These are phyloP conservation scores for Cadophora malorum DNA, from an alignment of 2,329 filamentous ascomycete genomes.

Conservation along the genomic window DNA sequence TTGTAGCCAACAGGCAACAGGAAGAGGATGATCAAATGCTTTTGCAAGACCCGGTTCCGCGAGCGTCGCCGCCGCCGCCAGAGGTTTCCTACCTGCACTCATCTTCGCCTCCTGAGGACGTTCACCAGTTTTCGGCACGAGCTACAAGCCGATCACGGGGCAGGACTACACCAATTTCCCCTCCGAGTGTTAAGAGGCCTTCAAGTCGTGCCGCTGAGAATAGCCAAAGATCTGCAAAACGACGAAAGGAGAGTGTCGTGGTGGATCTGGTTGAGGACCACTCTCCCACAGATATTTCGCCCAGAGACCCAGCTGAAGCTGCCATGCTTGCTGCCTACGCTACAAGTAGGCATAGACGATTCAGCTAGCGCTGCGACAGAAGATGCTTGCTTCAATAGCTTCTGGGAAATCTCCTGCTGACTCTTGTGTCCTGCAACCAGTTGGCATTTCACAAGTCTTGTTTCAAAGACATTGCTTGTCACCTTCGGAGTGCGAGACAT, in stretches of 20 bases:
- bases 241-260: not conserved
- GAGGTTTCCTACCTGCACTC: not conserved
- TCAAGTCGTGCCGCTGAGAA: not conserved
- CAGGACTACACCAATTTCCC: not conserved
- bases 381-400: not conserved
- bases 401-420: not conserved
- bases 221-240: not conserved
- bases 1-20: not conserved
- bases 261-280: not conserved
- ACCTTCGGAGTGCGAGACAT: not conserved
- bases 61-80: not conserved
- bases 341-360: not conserved
- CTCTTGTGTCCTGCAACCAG: not conserved
- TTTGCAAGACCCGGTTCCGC: not conserved
- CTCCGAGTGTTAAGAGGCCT: not conserved
- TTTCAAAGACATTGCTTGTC: not conserved
- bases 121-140: not conserved
- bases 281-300: not conserved
- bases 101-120: not conserved
- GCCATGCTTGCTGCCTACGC: not conserved
- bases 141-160: not conserved
- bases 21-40: slow-evolving; percentile 21
- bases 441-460: not conserved
- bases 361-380: not conserved
- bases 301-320: not conserved